These are phyloP conservation scores for Phaeoacremonium minimum DNA, from an alignment of 2,329 filamentous ascomycete species.

Conservation along the genomic window DNA sequence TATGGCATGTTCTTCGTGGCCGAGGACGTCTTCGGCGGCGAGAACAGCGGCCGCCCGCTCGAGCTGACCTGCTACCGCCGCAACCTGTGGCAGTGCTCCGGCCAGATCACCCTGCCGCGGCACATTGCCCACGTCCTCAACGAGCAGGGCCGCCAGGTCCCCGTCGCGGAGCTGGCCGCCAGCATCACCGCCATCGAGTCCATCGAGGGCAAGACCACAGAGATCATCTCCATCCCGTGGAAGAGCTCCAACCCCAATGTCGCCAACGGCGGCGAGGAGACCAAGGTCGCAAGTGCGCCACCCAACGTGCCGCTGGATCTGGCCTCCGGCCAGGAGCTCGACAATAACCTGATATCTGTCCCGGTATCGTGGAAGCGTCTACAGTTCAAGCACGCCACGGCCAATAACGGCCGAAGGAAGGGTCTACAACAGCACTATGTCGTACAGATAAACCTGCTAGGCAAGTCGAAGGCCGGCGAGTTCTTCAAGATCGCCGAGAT, in stretches of 20 bases:
- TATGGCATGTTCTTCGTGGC: slow-evolving; percentile 89
- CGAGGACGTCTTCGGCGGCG: slow-evolving; percentile 70
- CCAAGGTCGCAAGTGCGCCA: slow-evolving; percentile 45
- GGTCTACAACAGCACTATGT: slow-evolving; percentile 94
- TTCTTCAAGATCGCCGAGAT: slow-evolving; percentile 76
- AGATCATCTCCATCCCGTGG: slow-evolving; percentile 96
- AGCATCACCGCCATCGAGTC: slow-evolving; percentile 85
- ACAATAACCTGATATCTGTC: slow-evolving; percentile 73
- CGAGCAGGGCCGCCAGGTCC: slow-evolving; percentile 74
- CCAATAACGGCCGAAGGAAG: slow-evolving; percentile 91
- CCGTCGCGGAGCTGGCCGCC: slow-evolving; percentile 73
- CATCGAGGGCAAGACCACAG: slow-evolving; percentile 85
- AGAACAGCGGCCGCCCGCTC: slow-evolving; percentile 53
- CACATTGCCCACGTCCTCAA: slow-evolving; percentile 63
- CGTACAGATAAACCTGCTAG: slow-evolving; percentile 78
- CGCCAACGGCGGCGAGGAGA: slow-evolving; percentile 30
- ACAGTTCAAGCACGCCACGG: slow-evolving; percentile 94
- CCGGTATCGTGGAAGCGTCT: slow-evolving; percentile 90
- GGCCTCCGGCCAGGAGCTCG: slow-evolving; percentile 61
- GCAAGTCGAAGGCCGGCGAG: slow-evolving; percentile 65
- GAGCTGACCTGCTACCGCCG: slow-evolving; percentile 94
- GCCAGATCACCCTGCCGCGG: slow-evolving; percentile 74
- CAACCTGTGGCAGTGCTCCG: slow-evolving; percentile 93
- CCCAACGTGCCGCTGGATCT: slow-evolving; percentile 52
- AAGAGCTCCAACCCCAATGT: slow-evolving; percentile 63